Conservation (phyloP, 1,139 yeast species). For the Arxiozyma slooffiae region DNA sequence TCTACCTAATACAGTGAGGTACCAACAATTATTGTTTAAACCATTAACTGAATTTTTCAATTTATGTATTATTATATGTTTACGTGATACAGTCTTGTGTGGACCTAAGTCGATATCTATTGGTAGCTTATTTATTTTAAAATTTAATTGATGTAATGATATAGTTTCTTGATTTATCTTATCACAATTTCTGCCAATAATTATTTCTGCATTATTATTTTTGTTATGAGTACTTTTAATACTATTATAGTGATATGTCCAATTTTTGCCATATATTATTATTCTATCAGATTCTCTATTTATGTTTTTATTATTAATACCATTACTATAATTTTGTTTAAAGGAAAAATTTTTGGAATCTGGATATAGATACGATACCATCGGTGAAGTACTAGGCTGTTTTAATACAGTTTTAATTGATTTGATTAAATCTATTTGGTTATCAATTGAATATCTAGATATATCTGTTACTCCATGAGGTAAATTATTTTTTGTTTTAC, state of each 20-base stretch:
- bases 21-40: conserved; percentile 65
- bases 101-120: conserved; percentile 92
- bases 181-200: conserved; percentile 80
- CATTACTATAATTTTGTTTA: not conserved
- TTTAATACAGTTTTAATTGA: conserved; percentile 36
- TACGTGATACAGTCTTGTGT: conserved; percentile 83
- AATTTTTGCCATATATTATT: conserved; percentile 74
- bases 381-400: conserved; percentile 33
- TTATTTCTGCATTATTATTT: conserved; percentile 34
- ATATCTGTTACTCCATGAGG: conserved; percentile 3
- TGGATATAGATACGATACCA: conserved; percentile 32
- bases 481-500: not conserved
- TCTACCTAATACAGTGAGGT: conserved; percentile 67
- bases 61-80: conserved; percentile 59
- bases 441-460: conserved; percentile 5
- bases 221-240: not conserved
- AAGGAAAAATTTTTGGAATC: not conserved
- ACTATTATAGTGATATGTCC: conserved; percentile 55
- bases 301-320: not conserved
- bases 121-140: not conserved
- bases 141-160: not conserved
- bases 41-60: conserved; percentile 45
- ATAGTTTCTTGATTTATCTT: conserved; percentile 5
- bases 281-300: too few species aligned
- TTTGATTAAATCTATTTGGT: conserved; percentile 34